phyloP scores from a whole-genome alignment of 208 protist genomes.

The Leishmania guyanensis region DNA sequence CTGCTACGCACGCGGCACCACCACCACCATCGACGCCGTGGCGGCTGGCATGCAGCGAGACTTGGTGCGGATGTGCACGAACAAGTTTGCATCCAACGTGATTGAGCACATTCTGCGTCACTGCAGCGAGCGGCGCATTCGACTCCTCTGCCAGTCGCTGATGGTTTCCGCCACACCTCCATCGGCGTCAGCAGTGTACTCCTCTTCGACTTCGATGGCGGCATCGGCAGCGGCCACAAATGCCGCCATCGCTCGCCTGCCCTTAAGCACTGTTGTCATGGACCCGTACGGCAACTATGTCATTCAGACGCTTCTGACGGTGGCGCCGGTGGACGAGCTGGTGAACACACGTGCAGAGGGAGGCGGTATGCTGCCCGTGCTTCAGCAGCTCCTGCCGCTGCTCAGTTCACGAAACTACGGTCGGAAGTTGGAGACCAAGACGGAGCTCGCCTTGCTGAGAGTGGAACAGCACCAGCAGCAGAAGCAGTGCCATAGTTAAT shows the following conservation, averaged over 20 bases:
- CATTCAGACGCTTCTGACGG: conserved; percentile 93
- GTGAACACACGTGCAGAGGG: conserved; percentile 13
- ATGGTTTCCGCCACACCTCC: conserved; percentile 14
- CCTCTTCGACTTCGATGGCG: not conserved
- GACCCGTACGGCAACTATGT: conserved; percentile 98
- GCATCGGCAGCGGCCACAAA: not conserved
- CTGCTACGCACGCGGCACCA: conserved; percentile 52
- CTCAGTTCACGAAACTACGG: conserved; percentile 65
- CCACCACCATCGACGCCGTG: conserved; percentile 47
- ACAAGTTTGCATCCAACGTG: conserved; percentile 98
- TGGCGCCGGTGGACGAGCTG: conserved; percentile 75
- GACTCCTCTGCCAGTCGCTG: conserved; percentile 50
- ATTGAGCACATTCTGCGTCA: conserved; percentile 94
- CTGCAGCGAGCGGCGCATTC: conserved; percentile 47
- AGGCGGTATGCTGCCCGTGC: conserved; percentile 39
- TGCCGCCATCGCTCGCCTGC: conserved; percentile 16
- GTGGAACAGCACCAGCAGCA: conserved; percentile 37
- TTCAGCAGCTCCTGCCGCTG: conserved; percentile 44
- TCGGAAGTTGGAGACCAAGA: conserved; percentile 58
- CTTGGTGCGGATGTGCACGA: conserved; percentile 74
- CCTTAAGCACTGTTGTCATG: conserved; percentile 80
- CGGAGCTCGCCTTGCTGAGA: conserved; percentile 52
- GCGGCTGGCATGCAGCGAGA: conserved; percentile 33
- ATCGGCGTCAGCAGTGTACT: not conserved
- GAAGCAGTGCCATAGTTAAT: conserved; percentile 6